Evolutionary conservation across 768 basidiomycete species (phyloP), one percentile per base, ranked within the genome.

Genomic region (Rossbeevera mucosa): DNA sequence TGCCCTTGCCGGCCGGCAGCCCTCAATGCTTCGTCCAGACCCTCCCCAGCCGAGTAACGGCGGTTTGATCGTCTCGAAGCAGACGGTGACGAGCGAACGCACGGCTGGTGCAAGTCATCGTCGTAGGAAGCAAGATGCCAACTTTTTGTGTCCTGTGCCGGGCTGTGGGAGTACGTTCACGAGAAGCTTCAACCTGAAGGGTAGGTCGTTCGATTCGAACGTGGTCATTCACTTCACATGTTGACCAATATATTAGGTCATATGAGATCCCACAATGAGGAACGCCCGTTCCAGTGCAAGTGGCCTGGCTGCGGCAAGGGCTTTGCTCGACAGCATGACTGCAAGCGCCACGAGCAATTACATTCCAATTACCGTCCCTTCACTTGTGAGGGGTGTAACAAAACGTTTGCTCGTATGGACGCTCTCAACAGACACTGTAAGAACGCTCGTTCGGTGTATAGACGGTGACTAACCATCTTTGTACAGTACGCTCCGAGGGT

Each of bases 301-400:
- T 95, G 92, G 85, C 91, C 91, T 1, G 93, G 91, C 21, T 97
- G 94, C 64, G 86, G 85, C 24, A 95, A 96, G 71, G 91, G 94
- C 21, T 94, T 96, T 57, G 94, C 90, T 24, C 72, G 94, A 51
- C 91, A 95, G 67, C 94, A 96, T 63, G 94, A 98, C 67, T 96
- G 94, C 72, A 97, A 95, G 66, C 82, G 94, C 2, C 95, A 98
- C 61, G 94, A 96, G 69, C 88, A 94, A 59, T 76, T 98, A 38
- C 94, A 98, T 67, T 85, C 90, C 52, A 94, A 95, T 60, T 87
- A 92, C 62, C 75, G 94, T 21, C 93, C 94, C 55, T 95, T 94
- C 67, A 87, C 81, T 12, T 98, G 95, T 63, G 90, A 94, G 8
- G 94, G 92, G 41, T 98, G 94, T 66, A 79, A 81, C 59, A 91